A percentile compares a stretch with the other conserved stretches of the same genome.
These are phyloP conservation scores for Oryza meyeriana DNA, from an alignment of 176 grass and related monocot species.

Conservation along the genomic window DNA sequence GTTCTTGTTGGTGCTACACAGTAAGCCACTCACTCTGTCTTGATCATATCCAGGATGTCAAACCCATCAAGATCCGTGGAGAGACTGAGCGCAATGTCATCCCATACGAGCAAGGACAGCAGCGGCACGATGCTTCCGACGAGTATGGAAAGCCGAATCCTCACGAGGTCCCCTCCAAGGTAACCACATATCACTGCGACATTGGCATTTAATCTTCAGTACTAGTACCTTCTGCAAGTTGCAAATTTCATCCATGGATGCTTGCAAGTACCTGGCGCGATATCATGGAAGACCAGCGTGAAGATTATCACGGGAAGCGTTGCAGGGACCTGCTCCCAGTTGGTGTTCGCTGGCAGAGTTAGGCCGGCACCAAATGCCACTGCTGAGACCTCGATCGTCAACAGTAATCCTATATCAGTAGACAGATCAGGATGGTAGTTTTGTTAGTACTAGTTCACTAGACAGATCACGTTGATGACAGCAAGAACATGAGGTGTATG, in stretches of 20 bases:
- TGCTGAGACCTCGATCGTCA: slow-evolving; percentile 54
- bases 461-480: neutral
- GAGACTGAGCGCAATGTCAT: slow-evolving; percentile 65
- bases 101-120: slow-evolving; percentile 69
- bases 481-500: neutral
- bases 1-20: neutral
- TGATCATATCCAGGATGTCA: slow-evolving; percentile 52
- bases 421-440: neutral
- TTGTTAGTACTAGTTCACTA: neutral
- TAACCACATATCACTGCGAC: slow-evolving; percentile 77
- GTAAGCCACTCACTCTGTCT: slow-evolving; percentile 48
- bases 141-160: slow-evolving; percentile 65
- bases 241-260: neutral
- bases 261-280: slow-evolving; percentile 55
- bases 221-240: neutral
- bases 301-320: slow-evolving; percentile 78
- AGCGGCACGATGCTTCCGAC: slow-evolving; percentile 74
- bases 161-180: slow-evolving; percentile 60
- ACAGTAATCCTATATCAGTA: slow-evolving; percentile 48
- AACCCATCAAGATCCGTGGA: slow-evolving; percentile 43
- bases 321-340: slow-evolving; percentile 76
- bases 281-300: slow-evolving; percentile 87
- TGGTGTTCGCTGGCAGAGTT: slow-evolving; percentile 44
- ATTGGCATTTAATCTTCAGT: neutral
- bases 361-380: slow-evolving; percentile 54